phyloP scores from a whole-genome alignment of 2,329 filamentous ascomycete species.

The Fusarium sterilihyphosum region DNA sequence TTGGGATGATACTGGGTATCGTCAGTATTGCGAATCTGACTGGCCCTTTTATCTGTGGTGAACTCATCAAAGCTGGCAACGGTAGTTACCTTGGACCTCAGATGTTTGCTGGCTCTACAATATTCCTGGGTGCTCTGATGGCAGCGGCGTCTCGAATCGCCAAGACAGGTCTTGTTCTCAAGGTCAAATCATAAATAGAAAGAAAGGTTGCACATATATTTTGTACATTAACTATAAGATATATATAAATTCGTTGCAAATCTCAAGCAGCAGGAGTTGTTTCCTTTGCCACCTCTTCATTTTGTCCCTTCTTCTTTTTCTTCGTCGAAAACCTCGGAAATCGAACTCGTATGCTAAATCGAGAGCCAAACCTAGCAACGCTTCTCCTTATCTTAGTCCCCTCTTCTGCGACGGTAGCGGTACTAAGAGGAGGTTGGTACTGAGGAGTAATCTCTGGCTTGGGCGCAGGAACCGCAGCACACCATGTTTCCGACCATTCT shows the following conservation, averaged over 20 bases:
- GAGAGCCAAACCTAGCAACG: background rate
- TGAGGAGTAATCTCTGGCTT: background rate
- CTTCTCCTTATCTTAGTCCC: background rate
- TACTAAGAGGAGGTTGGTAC: background rate
- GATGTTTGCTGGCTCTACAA: slow-evolving; percentile 39
- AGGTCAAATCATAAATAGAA: slow-evolving; percentile 14
- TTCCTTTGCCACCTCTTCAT: background rate
- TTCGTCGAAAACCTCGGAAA: background rate
- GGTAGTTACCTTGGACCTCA: slow-evolving; percentile 38
- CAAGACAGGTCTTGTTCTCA: slow-evolving; percentile 24
- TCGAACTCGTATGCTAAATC: background rate
- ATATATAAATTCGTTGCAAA: no score
- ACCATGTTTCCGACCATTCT: background rate
- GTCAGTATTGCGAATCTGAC: slow-evolving; percentile 46
- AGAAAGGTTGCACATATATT: background rate
- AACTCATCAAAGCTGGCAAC: slow-evolving; percentile 25
- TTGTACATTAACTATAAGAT: accelerated
- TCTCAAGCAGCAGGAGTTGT: no score
- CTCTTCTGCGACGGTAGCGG: background rate
- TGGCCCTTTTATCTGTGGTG: slow-evolving; percentile 43
- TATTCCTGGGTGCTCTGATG: slow-evolving; percentile 36
- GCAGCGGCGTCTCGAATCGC: slow-evolving; percentile 27
- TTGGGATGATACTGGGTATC: slow-evolving; percentile 50
- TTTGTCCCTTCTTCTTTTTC: background rate
- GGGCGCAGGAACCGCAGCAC: background rate